Evolutionary conservation across 2,329 filamentous ascomycete genomes (phyloP), one percentile per base, ranked within the genome.

Genomic region (Aspergillus sp.): DNA sequence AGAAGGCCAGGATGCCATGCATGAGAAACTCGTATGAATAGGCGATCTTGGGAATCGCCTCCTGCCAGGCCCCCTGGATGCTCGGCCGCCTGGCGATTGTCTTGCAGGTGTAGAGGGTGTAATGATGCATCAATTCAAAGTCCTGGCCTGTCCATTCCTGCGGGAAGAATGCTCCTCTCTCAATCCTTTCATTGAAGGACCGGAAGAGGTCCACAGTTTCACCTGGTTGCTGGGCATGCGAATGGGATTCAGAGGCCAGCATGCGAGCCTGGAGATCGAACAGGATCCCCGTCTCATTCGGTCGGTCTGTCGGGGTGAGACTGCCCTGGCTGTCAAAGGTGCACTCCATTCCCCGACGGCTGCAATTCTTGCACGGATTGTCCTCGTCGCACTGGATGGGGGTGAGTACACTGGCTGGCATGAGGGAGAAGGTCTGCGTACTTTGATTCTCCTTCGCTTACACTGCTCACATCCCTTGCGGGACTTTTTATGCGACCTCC

Each of bases 81-180:
- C 54, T 47, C 2, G 56, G 55, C 33, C 62, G 51, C 19, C 59
- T 55, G 19, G 64, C 46, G 35, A 66, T 54, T 2, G 60, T 64
- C 9, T 62, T 62, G 35, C 69, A 72, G 31, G 72, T 74, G 23
- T 68, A 61, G 0, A 69, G 73, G n/a, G 72, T 74, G 58, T 70
- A 79, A 58, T 73, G 70, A 58, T 79, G 76, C 57, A 79, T 73
- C 15, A 79, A 62, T 58, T 79, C 76, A 9, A 48, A 48, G 12
- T 58, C 58, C 39, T 55, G 58, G 2, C 50, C 55, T n/a, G 48
- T 54, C 58, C 58, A 60, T 25, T 58, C 58, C 8, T 49, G 51
- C 17, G 51, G 43, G 11, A 58, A 40, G 25, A n/a, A 51, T 14
- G 56, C 46, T 3, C 49, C 47, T 39, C 27, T 31, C 27, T 31